Percentiles rank a stretch among this genome's conserved stretches.
phyloP scores from a whole-genome alignment of 805 yeast species.

The Lachancea nothofagi region DNA sequence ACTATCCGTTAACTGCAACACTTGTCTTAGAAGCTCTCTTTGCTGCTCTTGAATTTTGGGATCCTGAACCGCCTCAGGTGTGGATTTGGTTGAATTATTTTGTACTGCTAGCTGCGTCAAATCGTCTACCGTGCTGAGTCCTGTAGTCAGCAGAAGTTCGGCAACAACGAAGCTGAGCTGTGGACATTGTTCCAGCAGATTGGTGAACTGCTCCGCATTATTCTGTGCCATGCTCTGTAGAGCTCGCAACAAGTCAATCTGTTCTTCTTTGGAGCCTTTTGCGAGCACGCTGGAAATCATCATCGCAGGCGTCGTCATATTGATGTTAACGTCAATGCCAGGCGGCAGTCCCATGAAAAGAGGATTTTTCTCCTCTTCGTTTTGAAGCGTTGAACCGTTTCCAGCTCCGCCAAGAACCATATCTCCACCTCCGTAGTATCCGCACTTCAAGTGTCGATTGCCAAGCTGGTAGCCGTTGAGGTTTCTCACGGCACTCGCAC shows the following conservation, averaged over 20 bases:
- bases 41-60: conserved; percentile 34
- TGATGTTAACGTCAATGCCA: conserved; percentile 42
- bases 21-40: conserved; percentile 44
- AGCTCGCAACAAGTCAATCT: conserved; percentile 21
- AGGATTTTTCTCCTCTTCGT: conserved; percentile 8
- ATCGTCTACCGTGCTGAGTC: conserved; percentile 32
- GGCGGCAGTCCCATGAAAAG: conserved; percentile 48
- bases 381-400: conserved; percentile 7
- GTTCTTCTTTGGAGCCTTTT: conserved; percentile 22
- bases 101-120: conserved; percentile 32
- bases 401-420: conserved; percentile 10
- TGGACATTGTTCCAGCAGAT: conserved; percentile 62
- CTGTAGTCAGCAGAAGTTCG: conserved; percentile 51
- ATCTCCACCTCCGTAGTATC: conserved; percentile 55
- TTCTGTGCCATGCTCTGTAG: conserved; percentile 51
- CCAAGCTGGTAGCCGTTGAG: conserved; percentile 75
- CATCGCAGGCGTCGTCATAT: conserved; percentile 37
- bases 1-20: conserved; percentile 46
- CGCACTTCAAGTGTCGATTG: conserved; percentile 64
- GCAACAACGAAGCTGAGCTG: conserved; percentile 80
- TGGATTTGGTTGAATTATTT: conserved; percentile 6
- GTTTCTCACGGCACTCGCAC: conserved; percentile 86
- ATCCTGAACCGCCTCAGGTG: conserved; percentile 18
- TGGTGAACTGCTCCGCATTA: conserved; percentile 53
- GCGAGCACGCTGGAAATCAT: conserved; percentile 33